Conservation (phyloP, 1,284 basidiomycete species). For the Pseudozyma thailandica region DNA sequence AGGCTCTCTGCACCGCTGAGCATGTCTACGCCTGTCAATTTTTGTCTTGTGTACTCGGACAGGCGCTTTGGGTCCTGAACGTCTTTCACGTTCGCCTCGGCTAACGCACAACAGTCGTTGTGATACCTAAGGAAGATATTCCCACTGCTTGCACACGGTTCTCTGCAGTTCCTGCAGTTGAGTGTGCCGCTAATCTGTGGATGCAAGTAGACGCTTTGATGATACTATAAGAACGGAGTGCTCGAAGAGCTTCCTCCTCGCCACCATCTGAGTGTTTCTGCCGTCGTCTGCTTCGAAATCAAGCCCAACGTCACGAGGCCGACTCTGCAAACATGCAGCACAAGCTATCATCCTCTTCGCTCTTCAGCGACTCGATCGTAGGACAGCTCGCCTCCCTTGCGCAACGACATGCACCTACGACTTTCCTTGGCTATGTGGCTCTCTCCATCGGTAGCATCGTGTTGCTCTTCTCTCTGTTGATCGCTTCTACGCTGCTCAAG, state of each 20-base stretch:
- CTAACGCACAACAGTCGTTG: no score
- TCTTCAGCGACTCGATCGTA: slow-evolving; percentile 22
- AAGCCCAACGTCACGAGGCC: background rate
- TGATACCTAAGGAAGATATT: no score
- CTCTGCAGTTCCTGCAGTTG: no score
- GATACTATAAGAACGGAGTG: background rate
- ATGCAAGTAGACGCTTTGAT: background rate
- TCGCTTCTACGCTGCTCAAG: slow-evolving; percentile 8
- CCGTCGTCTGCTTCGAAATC: background rate
- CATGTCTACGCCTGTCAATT: no score
- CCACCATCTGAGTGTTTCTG: background rate
- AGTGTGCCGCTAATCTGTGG: no score
- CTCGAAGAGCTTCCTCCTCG: background rate
- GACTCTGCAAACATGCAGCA: slow-evolving; percentile 13
- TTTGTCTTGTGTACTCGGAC: no score
- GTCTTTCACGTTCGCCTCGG: no score
- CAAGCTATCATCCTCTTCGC: slow-evolving; percentile 22
- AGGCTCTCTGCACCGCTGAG: no score
- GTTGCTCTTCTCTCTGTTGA: slow-evolving; percentile 1
- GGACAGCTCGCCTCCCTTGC: slow-evolving; percentile 14
- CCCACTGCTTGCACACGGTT: no score
- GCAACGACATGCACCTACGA: slow-evolving; percentile 19
- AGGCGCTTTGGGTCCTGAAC: no score
- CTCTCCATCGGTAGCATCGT: slow-evolving; percentile 4
- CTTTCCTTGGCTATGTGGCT: slow-evolving; percentile 4